Conservation (phyloP, 2,329 filamentous ascomycete species). For the Neocucurbitaria cava region DNA sequence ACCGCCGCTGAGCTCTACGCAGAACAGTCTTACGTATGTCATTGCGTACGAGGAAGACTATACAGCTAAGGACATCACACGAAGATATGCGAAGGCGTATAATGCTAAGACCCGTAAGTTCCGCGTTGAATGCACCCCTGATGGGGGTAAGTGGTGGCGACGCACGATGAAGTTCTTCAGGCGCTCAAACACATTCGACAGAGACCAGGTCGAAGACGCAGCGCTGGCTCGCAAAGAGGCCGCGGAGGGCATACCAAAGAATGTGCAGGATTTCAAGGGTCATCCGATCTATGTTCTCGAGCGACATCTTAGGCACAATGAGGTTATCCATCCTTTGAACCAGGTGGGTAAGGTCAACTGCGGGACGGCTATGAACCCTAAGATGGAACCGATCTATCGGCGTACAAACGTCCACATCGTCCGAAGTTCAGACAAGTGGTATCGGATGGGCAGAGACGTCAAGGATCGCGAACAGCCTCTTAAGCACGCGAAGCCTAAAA, state of each 20-base stretch:
- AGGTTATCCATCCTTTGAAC: constrained; percentile 77
- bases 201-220: constrained; percentile 84
- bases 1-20: constrained; percentile 77
- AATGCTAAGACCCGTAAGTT: constrained; percentile 86
- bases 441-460: constrained; percentile 81
- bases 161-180: constrained; percentile 56
- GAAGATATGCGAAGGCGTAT: constrained; percentile 84
- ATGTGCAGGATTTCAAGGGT: constrained; percentile 84
- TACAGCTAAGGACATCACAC: constrained; percentile 82
- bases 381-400: constrained; percentile 81
- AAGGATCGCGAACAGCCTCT: constrained; percentile 78
- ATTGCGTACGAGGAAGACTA: constrained; percentile 84
- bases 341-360: constrained; percentile 79
- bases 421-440: constrained; percentile 87
- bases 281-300: constrained; percentile 80
- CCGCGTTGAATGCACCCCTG: constrained; percentile 73
- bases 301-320: constrained; percentile 80
- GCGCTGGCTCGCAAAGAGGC: constrained; percentile 75
- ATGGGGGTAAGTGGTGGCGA: constrained; percentile 64
- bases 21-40: constrained; percentile 82
- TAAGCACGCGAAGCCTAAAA: constrained; percentile 65
- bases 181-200: constrained; percentile 55
- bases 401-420: constrained; percentile 80
- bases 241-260: constrained; percentile 81
- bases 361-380: constrained; percentile 63